Percentiles rank a stretch among this genome's conserved stretches.
Evolutionary conservation across 2,329 filamentous ascomycete species (phyloP).

Genomic region (Blumeria hordei): DNA sequence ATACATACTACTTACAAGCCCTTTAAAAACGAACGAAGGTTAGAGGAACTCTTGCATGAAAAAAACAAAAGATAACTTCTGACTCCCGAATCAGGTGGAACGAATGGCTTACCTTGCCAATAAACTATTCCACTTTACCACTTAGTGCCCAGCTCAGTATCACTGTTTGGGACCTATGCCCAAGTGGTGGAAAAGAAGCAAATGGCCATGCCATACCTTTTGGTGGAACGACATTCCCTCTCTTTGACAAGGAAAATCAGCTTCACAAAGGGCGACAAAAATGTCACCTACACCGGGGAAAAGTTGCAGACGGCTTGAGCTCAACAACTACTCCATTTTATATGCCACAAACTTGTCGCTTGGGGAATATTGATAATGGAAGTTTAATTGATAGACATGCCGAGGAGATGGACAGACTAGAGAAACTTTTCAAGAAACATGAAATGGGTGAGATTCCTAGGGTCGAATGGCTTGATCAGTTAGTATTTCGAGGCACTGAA

Average conservation of each 20-base stretch:
- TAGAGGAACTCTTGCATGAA: conserved; percentile 2
- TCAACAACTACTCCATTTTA: conserved; percentile 55
- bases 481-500: conserved; percentile 79
- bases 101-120: conserved; percentile 79
- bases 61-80: conserved; percentile 3
- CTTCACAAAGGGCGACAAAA: conserved; percentile 81
- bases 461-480: conserved; percentile 84
- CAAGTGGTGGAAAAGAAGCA: conserved; percentile 43
- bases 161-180: conserved; percentile 85
- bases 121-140: conserved; percentile 63
- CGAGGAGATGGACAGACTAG: conserved; percentile 74
- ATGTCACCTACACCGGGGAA: conserved; percentile 62
- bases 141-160: conserved; percentile 67
- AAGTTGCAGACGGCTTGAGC: conserved; percentile 64
- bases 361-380: conserved; percentile 17
- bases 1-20: conserved; percentile 82
- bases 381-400: conserved; percentile 37
- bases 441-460: conserved; percentile 91
- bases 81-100: conserved; percentile 47
- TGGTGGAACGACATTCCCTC: conserved; percentile 68
- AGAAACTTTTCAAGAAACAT: conserved; percentile 84
- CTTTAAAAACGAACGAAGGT: conserved; percentile 53
- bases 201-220: conserved; percentile 69
- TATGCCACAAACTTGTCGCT: conserved; percentile 21
- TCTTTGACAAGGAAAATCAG: conserved; percentile 88